Percentiles rank a stretch among this genome's conserved stretches.
These are phyloP conservation scores for Triangularia setosa DNA, from an alignment of 2,329 filamentous ascomycete genomes.

Conservation along the genomic window DNA sequence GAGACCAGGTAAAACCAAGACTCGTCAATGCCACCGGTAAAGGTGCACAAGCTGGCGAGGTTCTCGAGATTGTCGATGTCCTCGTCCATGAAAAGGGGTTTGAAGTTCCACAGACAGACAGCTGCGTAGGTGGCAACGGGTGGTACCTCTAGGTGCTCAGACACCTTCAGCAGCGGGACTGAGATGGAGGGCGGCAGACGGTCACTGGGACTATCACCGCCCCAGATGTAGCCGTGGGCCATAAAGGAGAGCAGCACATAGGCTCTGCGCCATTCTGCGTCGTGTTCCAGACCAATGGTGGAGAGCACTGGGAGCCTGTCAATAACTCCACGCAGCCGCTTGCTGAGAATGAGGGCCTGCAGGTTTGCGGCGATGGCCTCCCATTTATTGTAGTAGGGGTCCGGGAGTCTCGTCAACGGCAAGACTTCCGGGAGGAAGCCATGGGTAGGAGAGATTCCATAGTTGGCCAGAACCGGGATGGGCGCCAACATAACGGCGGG, in stretches of 20 bases:
- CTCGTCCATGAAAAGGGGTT: conserved; percentile 81
- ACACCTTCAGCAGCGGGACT: conserved; percentile 74
- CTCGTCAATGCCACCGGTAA: conserved; percentile 91
- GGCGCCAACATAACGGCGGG: conserved; percentile 50
- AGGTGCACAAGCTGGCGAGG: conserved; percentile 80
- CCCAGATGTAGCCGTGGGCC: conserved; percentile 94
- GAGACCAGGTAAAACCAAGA: conserved; percentile 98
- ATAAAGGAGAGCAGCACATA: conserved; percentile 90
- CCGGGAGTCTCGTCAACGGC: conserved; percentile 75
- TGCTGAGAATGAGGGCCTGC: conserved; percentile 80
- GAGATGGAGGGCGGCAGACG: conserved; percentile 76
- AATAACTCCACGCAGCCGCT: conserved; percentile 73
- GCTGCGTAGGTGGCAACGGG: conserved; percentile 93
- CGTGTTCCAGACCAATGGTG: conserved; percentile 73
- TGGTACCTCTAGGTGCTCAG: conserved; percentile 74
- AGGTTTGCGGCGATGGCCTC: conserved; percentile 82
- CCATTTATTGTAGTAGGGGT: conserved; percentile 94
- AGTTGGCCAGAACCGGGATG: conserved; percentile 65
- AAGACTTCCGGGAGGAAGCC: conserved; percentile 84
- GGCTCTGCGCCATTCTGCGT: conserved; percentile 88
- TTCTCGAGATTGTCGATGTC: conserved; percentile 81
- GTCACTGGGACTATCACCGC: conserved; percentile 77
- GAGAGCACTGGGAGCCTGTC: conserved; percentile 79
- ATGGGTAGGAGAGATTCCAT: conserved; percentile 71
- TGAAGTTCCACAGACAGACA: conserved; percentile 94